Percentiles rank a stretch among this genome's conserved stretches.
phyloP scores from a whole-genome alignment of 2,329 filamentous ascomycete genomes.

The Ophiognomonia clavigignenti-juglandacearum region DNA sequence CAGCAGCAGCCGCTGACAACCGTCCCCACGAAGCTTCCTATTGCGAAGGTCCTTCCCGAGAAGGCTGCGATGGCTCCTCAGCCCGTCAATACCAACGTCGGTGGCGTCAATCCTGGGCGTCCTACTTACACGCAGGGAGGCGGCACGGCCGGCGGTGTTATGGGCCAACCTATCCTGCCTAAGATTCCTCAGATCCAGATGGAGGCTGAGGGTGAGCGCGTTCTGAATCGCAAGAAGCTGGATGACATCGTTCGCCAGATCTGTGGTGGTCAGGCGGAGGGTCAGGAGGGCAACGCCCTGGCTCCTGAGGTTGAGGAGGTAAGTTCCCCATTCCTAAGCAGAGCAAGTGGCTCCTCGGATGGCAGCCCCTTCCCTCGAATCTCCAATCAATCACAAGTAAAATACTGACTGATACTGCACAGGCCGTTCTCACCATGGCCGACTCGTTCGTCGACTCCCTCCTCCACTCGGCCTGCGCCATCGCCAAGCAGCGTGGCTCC shows the following conservation, averaged over 20 bases:
- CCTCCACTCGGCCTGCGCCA: slow-evolving; percentile 77
- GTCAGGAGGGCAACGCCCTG: slow-evolving; percentile 70
- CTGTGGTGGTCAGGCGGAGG: slow-evolving; percentile 70
- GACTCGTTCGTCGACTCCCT: slow-evolving; percentile 95
- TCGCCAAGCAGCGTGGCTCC: slow-evolving; percentile 88
- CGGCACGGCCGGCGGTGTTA: slow-evolving; percentile 72
- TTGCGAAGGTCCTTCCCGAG: slow-evolving; percentile 71
- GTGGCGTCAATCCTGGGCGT: slow-evolving; percentile 59
- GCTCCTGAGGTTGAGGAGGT: slow-evolving; percentile 96
- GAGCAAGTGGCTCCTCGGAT: too few species aligned
- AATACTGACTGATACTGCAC: slow-evolving; percentile 6
- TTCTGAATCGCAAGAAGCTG: slow-evolving; percentile 96
- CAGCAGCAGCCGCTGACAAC: slow-evolving; percentile 33
- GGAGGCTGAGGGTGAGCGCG: slow-evolving; percentile 85
- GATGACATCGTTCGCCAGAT: slow-evolving; percentile 94
- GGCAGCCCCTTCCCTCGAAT: neutral
- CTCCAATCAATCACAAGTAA: neutral
- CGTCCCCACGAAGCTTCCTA: slow-evolving; percentile 62
- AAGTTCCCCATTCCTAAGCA: slow-evolving; percentile 26
- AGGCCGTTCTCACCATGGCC: slow-evolving; percentile 84
- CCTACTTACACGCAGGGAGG: slow-evolving; percentile 81
- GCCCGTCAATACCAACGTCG: slow-evolving; percentile 61
- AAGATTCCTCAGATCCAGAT: slow-evolving; percentile 81
- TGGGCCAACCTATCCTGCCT: slow-evolving; percentile 79
- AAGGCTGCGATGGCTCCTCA: slow-evolving; percentile 64